Evolutionary conservation across 495 filamentous ascomycete genomes (phyloP).

Genomic region (Glonium stellatum): DNA sequence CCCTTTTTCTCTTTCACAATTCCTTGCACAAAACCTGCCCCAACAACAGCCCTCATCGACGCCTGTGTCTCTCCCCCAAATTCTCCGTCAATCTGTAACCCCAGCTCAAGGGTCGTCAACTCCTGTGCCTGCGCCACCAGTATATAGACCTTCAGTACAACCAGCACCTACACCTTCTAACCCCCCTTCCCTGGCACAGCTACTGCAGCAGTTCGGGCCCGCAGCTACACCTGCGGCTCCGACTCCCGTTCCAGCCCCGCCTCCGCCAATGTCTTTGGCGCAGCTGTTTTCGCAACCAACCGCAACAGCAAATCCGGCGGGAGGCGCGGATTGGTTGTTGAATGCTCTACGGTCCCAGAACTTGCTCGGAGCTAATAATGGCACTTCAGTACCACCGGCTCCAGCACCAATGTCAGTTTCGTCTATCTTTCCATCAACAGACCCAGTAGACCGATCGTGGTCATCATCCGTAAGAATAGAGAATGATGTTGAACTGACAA

Average conservation of each 20-base stretch:
- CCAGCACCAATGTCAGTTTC: neutral
- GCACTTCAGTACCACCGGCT: neutral
- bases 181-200: constrained; percentile 20
- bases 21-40: constrained; percentile 10
- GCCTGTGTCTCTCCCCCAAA: constrained; percentile 34
- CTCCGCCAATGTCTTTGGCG: constrained; percentile 9
- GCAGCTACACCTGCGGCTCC: constrained; percentile 5
- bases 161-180: constrained; percentile 33
- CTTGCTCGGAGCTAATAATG: neutral
- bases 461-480: constrained; percentile 32
- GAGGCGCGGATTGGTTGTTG: constrained; percentile 18
- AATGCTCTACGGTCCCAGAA: constrained; percentile 16
- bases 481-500: constrained; percentile 61
- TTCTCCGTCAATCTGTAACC: constrained; percentile 7
- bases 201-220: constrained; percentile 14
- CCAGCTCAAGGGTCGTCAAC: constrained; percentile 9
- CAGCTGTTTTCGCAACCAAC: constrained; percentile 9
- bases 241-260: constrained; percentile 1
- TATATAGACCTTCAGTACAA: constrained; percentile 29
- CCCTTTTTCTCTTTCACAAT: constrained; percentile 16
- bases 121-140: constrained; percentile 24
- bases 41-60: constrained; percentile 5
- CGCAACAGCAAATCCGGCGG: neutral
- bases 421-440: neutral
- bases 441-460: constrained; percentile 14